Conservation (phyloP, 2,329 filamentous ascomycete genomes). For the Fusarium duplospermum region DNA sequence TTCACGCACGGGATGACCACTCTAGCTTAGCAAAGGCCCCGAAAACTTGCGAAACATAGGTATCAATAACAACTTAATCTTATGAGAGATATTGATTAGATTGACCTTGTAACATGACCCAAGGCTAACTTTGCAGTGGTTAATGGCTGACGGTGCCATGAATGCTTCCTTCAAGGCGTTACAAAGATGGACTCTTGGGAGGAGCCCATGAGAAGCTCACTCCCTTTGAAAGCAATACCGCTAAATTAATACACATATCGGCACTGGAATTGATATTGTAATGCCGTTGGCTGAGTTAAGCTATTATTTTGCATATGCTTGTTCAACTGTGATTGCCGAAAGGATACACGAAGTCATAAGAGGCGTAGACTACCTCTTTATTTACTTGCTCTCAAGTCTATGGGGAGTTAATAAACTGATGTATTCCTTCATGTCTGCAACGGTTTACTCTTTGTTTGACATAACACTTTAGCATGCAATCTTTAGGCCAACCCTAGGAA, state of each 20-base stretch:
- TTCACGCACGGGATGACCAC: background rate
- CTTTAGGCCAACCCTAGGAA: background rate
- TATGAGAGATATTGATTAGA: background rate
- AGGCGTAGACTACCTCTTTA: background rate
- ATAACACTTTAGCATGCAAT: background rate
- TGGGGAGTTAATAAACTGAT: background rate
- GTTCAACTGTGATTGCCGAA: background rate
- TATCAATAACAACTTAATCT: background rate
- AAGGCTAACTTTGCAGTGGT: background rate
- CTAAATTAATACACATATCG: background rate
- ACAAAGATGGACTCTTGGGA: background rate
- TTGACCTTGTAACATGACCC: background rate
- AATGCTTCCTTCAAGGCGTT: background rate
- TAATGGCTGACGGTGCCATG: background rate
- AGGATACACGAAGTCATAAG: background rate
- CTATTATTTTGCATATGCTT: background rate
- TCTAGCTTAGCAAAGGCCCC: background rate
- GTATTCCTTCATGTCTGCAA: background rate
- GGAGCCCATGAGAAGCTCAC: background rate
- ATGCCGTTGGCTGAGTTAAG: background rate
- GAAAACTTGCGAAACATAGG: background rate
- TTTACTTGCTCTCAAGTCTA: background rate
- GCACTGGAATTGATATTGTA: background rate
- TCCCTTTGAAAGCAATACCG: background rate
- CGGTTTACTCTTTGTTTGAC: background rate